These are phyloP conservation scores for Nicotiana knightiana DNA, from an alignment of 257 asterid genomes.

Conservation along the genomic window DNA sequence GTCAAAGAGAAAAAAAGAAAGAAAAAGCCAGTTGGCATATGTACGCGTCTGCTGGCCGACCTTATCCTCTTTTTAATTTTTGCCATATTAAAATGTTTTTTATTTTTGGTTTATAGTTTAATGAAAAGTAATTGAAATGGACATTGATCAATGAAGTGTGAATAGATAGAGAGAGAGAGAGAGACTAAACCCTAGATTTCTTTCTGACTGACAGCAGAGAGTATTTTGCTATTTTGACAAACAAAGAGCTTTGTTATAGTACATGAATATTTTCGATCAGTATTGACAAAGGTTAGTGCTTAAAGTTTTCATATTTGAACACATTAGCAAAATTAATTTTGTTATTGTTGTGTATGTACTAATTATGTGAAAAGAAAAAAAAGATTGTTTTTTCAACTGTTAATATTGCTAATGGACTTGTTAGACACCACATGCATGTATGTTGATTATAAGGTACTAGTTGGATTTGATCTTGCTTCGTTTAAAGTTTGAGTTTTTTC, in stretches of 20 bases:
- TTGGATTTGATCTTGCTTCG: constrained; percentile 6
- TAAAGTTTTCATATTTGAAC: background rate
- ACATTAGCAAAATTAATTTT: background rate
- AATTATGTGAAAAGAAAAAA: background rate
- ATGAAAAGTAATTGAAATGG: constrained; percentile 13
- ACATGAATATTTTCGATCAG: constrained; percentile 8
- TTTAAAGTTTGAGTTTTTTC: constrained; percentile 10
- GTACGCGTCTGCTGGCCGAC: constrained; percentile 40
- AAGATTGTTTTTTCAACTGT: background rate
- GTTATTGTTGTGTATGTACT: background rate
- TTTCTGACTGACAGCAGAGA: constrained; percentile 24
- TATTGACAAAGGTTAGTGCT: constrained; percentile 22
- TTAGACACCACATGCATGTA: constrained; percentile 12
- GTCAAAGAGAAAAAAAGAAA: background rate
- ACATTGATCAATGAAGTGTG: background rate
- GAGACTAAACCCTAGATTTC: constrained; percentile 35
- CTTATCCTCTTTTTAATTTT: constrained; percentile 37
- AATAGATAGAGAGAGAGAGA: background rate
- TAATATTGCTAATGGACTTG: background rate
- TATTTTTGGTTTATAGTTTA: constrained; percentile 13
- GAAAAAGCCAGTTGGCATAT: constrained; percentile 31
- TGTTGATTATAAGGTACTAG: background rate
- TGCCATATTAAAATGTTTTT: background rate
- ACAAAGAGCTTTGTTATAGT: constrained; percentile 1
- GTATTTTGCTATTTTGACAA: constrained; percentile 21